These are phyloP conservation scores for Striga asiatica DNA, from an alignment of 257 asterid species.

Conservation along the genomic window DNA sequence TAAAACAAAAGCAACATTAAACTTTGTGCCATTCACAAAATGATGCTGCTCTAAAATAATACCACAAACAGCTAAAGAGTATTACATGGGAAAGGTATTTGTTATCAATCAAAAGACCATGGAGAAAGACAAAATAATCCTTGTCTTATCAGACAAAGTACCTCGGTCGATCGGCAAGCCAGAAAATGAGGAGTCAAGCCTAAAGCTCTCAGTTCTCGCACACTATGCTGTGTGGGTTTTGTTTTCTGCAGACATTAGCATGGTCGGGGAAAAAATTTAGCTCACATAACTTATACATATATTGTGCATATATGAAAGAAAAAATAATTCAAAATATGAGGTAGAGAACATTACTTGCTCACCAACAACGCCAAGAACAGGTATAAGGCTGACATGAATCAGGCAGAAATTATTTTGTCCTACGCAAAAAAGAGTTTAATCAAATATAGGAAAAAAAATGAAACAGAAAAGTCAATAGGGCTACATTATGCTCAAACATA, in stretches of 20 bases:
- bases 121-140: neutral
- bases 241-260: slow-evolving; percentile 46
- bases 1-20: slow-evolving; percentile 10
- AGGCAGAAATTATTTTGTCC: slow-evolving; percentile 88
- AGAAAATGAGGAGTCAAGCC: slow-evolving; percentile 89
- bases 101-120: neutral
- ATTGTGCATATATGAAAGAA: neutral
- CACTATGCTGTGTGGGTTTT: slow-evolving; percentile 95
- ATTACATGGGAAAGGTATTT: neutral
- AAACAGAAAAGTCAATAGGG: neutral
- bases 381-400: slow-evolving; percentile 95
- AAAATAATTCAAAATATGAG: neutral
- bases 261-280: slow-evolving; percentile 6
- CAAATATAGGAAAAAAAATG: neutral
- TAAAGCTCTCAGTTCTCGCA: slow-evolving; percentile 83
- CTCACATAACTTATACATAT: neutral
- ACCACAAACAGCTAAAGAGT: neutral
- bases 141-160: slow-evolving; percentile 15
- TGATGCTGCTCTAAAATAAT: neutral
- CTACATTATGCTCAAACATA: neutral
- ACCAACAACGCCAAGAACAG: slow-evolving; percentile 92
- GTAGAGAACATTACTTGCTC: slow-evolving; percentile 67
- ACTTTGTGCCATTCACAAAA: neutral
- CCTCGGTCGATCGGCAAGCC: slow-evolving; percentile 95
- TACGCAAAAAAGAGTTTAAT: no score